phyloP scores from a whole-genome alignment of 352 stramenopile species.

The Blastocystis sp. region DNA sequence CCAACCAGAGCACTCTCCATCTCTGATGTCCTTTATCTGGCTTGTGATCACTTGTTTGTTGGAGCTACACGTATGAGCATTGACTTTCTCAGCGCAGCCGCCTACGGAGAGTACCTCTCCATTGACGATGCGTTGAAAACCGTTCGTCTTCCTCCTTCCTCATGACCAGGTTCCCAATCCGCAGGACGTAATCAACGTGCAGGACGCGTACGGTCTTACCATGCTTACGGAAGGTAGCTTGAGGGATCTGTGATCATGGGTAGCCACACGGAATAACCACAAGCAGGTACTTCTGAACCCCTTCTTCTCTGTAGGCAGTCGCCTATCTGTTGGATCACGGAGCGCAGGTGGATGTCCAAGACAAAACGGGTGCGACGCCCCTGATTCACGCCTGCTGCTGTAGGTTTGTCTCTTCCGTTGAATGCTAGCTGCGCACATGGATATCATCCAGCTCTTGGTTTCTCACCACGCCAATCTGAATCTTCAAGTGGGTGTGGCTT shows the following conservation, averaged over 20 bases:
- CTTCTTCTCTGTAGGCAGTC: neutral
- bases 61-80: neutral
- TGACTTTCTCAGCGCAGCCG: neutral
- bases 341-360: neutral
- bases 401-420: neutral
- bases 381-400: neutral
- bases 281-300: neutral
- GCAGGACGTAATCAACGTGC: neutral
- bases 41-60: neutral
- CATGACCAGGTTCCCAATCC: neutral
- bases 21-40: neutral
- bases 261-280: neutral
- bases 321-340: neutral
- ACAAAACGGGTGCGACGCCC: neutral
- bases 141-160: neutral
- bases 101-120: neutral
- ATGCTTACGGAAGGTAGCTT: neutral
- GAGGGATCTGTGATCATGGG: neutral
- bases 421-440: neutral
- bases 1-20: neutral
- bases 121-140: neutral
- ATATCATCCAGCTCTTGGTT: neutral
- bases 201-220: neutral
- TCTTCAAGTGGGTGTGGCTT: neutral
- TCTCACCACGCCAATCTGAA: neutral